phyloP scores from a whole-genome alignment of 192 early-diverging fungal genomes.

The Diversispora epigaea region DNA sequence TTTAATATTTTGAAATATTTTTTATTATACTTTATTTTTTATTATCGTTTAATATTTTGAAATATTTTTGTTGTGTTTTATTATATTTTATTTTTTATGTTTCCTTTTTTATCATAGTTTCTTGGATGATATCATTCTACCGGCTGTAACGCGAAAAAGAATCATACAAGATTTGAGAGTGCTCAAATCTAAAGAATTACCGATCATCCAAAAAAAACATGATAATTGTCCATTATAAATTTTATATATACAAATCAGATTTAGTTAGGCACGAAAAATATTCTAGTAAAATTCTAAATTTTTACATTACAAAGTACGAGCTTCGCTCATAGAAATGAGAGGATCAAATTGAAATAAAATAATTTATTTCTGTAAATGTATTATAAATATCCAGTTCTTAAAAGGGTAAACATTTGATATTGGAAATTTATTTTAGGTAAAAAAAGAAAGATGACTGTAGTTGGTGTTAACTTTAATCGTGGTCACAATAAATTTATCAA shows the following conservation, averaged over 20 bases:
- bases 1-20: background rate
- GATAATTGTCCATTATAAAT: constrained; percentile 88
- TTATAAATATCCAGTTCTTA: too few species aligned
- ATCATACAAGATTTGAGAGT: constrained; percentile 89
- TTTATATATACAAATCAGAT: background rate
- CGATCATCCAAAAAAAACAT: constrained; percentile 90
- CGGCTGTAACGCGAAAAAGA: constrained; percentile 67
- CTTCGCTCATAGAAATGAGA: too few species aligned
- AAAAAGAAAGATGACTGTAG: too few species aligned
- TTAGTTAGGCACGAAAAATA: background rate
- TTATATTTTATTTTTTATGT: too few species aligned
- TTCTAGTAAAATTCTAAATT: too few species aligned
- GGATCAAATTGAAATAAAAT: too few species aligned
- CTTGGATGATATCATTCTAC: constrained; percentile 68
- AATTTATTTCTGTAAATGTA: too few species aligned
- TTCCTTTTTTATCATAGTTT: background rate
- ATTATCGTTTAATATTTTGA: background rate
- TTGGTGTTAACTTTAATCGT: too few species aligned
- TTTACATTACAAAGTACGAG: too few species aligned
- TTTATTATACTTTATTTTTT: background rate
- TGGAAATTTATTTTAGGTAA: too few species aligned
- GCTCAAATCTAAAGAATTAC: constrained; percentile 71
- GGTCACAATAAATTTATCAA: too few species aligned
- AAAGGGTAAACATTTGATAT: too few species aligned
- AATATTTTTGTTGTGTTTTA: background rate